Evolutionary conservation across 2,329 filamentous ascomycete species (phyloP), one percentile per base, ranked within the genome.

Genomic region (Pezicula rhizophila): DNA sequence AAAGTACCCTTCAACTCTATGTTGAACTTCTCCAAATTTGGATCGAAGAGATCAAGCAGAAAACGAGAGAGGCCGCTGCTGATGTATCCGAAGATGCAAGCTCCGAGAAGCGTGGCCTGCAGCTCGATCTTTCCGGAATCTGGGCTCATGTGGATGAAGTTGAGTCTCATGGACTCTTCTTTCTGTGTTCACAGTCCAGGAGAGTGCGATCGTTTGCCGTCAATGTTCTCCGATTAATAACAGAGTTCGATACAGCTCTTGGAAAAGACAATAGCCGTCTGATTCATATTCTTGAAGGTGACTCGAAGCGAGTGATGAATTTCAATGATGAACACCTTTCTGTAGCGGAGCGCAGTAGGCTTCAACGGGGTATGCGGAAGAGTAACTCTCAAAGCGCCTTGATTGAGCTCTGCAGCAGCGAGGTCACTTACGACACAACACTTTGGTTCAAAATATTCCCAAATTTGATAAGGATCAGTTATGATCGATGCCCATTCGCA

Each of bases 391-490:
- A 91, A 59, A 91, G 89, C 54, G 92, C 89, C 2, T 72, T 99
- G 15, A 87, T 97, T 31, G 92, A 97, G 64, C 79, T 99, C 20
- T 97, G 93, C 68, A 92, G 89, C 58, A 97, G 93, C 68, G 93
- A 97, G 58, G 83, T 93, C 23, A 89, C 90, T 1, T 96, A 97
- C 61, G 93, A 99, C 64, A 85, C 89, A 2, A 95, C 91, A 0
- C 71, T 99, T 11, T 99, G 93, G 93, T 95, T 93, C 70, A 99
- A 97, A 63, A 85, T 97, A 15, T 99, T 99, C 61, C 95, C 93
- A 3, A 97, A 96, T 61, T 77, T 99, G 28, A 87, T 99, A 49
- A 82, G 89, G 10, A 85, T 95, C 57, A 89, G 90, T 50, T 95
- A 89, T 61, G 89, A 96, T 57, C 86, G 86, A 51, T 99, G 92